A percentile compares a stretch with the other conserved stretches of the same genome.
phyloP scores from a whole-genome alignment of 352 stramenopile genomes.

The Blastocystis sp. region DNA sequence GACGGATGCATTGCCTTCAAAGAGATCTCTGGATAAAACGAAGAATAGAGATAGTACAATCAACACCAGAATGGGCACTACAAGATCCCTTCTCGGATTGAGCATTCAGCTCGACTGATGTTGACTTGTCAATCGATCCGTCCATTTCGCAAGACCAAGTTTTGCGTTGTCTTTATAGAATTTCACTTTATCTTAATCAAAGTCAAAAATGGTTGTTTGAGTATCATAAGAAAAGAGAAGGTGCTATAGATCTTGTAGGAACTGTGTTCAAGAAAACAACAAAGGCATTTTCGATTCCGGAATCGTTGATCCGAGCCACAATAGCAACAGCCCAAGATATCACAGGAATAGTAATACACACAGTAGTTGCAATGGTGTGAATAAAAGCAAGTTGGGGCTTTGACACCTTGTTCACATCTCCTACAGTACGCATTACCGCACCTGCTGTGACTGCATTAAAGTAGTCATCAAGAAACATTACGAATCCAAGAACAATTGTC shows the following conservation, averaged over 20 bases:
- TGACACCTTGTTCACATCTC: slow-evolving; percentile 51
- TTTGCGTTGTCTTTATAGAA: slow-evolving; percentile 58
- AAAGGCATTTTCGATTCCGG: slow-evolving; percentile 26
- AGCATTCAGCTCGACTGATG: neutral
- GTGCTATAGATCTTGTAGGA: slow-evolving; percentile 57
- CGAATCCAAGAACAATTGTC: neutral
- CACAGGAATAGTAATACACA: slow-evolving; percentile 56
- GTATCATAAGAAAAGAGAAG: slow-evolving; percentile 38
- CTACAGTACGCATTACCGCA: slow-evolving; percentile 46
- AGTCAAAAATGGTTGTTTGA: neutral
- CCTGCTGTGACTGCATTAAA: slow-evolving; percentile 59
- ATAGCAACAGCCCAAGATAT: slow-evolving; percentile 55
- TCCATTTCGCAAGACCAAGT: neutral
- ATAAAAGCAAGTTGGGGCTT: slow-evolving; percentile 50
- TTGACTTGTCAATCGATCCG: neutral
- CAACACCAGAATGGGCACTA: slow-evolving; percentile 79
- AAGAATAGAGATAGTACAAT: slow-evolving; percentile 82
- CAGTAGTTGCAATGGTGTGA: slow-evolving; percentile 37
- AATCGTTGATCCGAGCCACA: slow-evolving; percentile 41
- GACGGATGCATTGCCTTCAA: slow-evolving; percentile 18
- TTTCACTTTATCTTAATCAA: slow-evolving; percentile 57
- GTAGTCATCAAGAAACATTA: slow-evolving; percentile 60
- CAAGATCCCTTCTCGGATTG: slow-evolving; percentile 67
- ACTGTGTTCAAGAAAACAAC: slow-evolving; percentile 35
- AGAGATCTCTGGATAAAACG: slow-evolving; percentile 48